Percentiles rank a stretch among this genome's conserved stretches.
phyloP scores from a whole-genome alignment of 179 eudicot genomes.

The Monotropa hypopitys region DNA sequence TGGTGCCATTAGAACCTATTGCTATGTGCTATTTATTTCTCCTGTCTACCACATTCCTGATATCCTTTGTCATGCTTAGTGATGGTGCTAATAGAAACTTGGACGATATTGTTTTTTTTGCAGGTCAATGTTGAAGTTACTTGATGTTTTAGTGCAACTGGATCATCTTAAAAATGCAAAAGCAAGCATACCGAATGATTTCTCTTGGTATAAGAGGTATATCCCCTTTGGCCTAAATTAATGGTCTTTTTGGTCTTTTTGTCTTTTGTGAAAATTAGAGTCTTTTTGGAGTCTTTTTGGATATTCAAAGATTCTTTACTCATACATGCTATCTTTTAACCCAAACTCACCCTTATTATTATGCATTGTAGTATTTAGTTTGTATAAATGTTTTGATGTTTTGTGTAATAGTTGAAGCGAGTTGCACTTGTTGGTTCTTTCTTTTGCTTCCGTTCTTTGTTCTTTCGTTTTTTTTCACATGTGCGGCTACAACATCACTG shows the following conservation, averaged over 20 bases:
- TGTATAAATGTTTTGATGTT: background rate
- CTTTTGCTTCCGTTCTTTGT: background rate
- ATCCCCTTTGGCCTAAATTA: too few relatives aligned
- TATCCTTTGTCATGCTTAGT: conserved; percentile 2
- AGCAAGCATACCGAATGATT: conserved; percentile 99
- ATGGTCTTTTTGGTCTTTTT: too few relatives aligned
- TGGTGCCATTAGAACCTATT: background rate
- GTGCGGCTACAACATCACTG: background rate
- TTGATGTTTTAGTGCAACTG: conserved; percentile 91
- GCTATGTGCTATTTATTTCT: background rate
- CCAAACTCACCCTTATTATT: too few relatives aligned
- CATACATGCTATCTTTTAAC: too few relatives aligned
- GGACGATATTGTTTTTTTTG: conserved; percentile 9
- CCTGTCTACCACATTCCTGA: background rate
- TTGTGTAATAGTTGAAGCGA: background rate
- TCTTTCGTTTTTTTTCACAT: background rate
- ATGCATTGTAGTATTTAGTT: background rate
- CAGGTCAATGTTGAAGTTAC: conserved; percentile 97
- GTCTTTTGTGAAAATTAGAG: too few relatives aligned
- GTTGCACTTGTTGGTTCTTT: background rate
- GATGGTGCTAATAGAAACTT: background rate
- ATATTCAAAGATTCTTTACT: too few relatives aligned
- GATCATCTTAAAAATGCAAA: conserved; percentile 98
- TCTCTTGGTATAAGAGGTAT: conserved; percentile 99
- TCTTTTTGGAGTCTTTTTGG: too few relatives aligned